Base-by-base conservation (phyloP, 2,329 filamentous ascomycete genomes). In the Fusarium sp. region DNA sequence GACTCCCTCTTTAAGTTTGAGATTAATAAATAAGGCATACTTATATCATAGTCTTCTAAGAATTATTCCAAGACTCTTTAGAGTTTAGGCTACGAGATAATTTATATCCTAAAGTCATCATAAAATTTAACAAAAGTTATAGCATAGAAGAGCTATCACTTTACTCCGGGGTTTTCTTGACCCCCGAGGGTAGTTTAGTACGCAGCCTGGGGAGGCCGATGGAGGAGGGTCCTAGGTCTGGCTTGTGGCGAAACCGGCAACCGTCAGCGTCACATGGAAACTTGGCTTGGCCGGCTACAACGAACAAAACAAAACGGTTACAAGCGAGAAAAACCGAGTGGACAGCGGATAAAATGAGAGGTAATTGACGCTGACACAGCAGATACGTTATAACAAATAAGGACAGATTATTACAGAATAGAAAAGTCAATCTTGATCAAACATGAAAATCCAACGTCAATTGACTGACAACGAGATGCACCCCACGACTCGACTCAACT, bases 221-320 rank as follows among this genome's bases (percentile, higher is more conserved):
- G 31, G 39, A 13, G 19, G 39, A 36, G 39, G 10, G 19, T 19
- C 19, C 19, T 19, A 19, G 19, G 19, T 5, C 24, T 31, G 28
- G 49, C 38, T 17, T 58, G 67, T 59, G 62, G 67, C 67, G 28
- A 70, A 62, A 58, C 28, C 38, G 47, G 46, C 58, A 53, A 69
- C 44, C 53, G 47, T 55, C 67, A 69, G 31, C 62, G 42, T 70
- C 67, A 70, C 58, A 70, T 70, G 67, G 67, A 57, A 70, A 54
- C 28, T 47, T 39, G 10, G 28, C 4, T 21, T 42, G 17, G 21
- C 47, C 62, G 36, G 57, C 39, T 44, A 55, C 21, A 62, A 64
- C 39, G 60, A 46, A 31, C 43, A 56, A 47, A 44, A 24, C 21
- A 45, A 52, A 60, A 53, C 53, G 46, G 60, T 2, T 42, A 31